These are phyloP conservation scores for Xylaria arbuscula DNA, from an alignment of 2,329 filamentous ascomycete genomes.

Conservation along the genomic window DNA sequence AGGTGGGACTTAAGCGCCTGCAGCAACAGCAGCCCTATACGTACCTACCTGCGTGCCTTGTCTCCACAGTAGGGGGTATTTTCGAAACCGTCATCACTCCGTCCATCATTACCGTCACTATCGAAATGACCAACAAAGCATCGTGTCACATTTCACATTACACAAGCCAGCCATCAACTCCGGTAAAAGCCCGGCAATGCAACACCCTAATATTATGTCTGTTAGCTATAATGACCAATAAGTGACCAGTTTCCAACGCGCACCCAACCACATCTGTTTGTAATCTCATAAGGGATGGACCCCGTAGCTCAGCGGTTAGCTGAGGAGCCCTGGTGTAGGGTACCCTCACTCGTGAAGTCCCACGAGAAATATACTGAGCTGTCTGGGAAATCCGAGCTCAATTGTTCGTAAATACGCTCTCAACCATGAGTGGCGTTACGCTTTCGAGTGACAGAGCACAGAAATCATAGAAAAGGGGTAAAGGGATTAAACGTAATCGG, in stretches of 20 bases:
- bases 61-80: background rate
- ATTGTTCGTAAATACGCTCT: background rate
- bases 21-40: background rate
- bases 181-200: constrained; percentile 11
- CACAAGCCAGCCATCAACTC: background rate
- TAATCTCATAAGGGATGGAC: constrained; percentile 14
- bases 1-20: background rate
- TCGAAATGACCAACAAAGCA: background rate
- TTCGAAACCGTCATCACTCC: no score
- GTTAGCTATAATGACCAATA: constrained; percentile 4
- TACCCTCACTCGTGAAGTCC: background rate
- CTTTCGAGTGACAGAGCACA: background rate
- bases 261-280: background rate
- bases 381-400: background rate
- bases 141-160: background rate
- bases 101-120: no score
- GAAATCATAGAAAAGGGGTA: background rate
- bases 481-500: constrained; percentile 11
- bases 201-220: background rate
- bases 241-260: background rate
- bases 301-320: constrained; percentile 2
- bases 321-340: constrained; percentile 11
- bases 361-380: background rate
- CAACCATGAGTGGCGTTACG: background rate
- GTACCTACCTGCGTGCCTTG: background rate